phyloP scores from a whole-genome alignment of 768 basidiomycete genomes.

The Mycena olivaceomarginata region DNA sequence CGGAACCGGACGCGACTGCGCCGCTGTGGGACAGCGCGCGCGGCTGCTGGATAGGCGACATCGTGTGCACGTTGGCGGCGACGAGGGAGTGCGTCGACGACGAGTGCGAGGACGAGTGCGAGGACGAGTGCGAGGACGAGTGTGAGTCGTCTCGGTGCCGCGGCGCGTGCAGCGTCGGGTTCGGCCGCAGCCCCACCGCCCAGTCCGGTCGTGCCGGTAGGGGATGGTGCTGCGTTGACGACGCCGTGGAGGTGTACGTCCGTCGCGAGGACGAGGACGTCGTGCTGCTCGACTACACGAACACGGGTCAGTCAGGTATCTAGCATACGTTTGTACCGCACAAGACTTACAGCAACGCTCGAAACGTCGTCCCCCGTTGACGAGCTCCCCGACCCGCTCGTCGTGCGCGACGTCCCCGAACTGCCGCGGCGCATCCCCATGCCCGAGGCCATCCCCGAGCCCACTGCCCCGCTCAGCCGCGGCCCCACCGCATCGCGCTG shows the following conservation, averaged over 20 bases:
- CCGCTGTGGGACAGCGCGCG: constrained; percentile 46
- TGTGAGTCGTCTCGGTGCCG: constrained; percentile 60
- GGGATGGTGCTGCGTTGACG: constrained; percentile 82
- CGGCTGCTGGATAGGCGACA: constrained; percentile 64
- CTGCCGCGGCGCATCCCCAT: constrained; percentile 73
- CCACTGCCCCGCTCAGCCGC: constrained; percentile 50
- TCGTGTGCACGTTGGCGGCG: constrained; percentile 58
- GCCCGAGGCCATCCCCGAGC: constrained; percentile 75
- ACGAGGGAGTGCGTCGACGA: constrained; percentile 44
- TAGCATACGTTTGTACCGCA: background rate
- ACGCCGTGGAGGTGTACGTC: constrained; percentile 84
- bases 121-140: constrained; percentile 37
- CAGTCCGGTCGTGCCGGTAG: constrained; percentile 91
- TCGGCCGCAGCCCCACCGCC: constrained; percentile 90
- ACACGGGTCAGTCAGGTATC: background rate
- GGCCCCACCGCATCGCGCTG: constrained; percentile 39
- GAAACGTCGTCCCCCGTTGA: constrained; percentile 82
- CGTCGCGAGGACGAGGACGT: constrained; percentile 88
- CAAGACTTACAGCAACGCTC: constrained; percentile 81
- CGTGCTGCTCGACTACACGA: constrained; percentile 78
- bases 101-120: constrained; percentile 39
- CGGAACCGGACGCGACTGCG: background rate
- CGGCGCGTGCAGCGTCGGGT: constrained; percentile 77
- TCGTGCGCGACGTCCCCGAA: constrained; percentile 65
- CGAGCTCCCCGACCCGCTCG: constrained; percentile 64